Conservation (phyloP, 768 basidiomycete species). For the Lentinus brumalis region DNA sequence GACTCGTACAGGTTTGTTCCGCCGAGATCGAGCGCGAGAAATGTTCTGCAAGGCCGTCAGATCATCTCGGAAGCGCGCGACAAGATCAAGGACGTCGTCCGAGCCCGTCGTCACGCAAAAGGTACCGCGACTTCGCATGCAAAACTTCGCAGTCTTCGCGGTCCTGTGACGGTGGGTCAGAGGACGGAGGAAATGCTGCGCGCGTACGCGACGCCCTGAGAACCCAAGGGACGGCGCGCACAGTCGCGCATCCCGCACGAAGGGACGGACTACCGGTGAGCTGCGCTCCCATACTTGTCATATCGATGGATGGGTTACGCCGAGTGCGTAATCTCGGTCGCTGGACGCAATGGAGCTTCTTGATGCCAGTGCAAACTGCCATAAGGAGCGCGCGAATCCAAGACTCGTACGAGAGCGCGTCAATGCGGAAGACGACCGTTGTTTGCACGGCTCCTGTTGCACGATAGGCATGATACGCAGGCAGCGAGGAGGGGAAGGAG, state of each 20-base stretch:
- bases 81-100: background rate
- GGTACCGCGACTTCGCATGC: background rate
- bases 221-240: background rate
- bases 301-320: slow-evolving; percentile 13
- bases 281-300: slow-evolving; percentile 8
- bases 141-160: background rate
- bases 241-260: background rate
- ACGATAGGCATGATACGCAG: background rate
- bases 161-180: background rate
- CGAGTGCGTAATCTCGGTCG: slow-evolving; percentile 15
- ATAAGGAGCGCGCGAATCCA: slow-evolving; percentile 16
- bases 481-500: background rate
- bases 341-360: background rate
- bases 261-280: slow-evolving; percentile 6
- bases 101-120: background rate
- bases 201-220: background rate
- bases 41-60: slow-evolving; percentile 59
- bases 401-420: slow-evolving; percentile 13
- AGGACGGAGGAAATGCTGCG: background rate
- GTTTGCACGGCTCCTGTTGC: background rate
- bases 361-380: slow-evolving; percentile 2
- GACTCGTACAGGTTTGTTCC: slow-evolving; percentile 90
- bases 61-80: background rate
- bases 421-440: slow-evolving; percentile 4
- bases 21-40: slow-evolving; percentile 94